Evolutionary conservation across 2,329 filamentous ascomycete genomes (phyloP).

Genomic region (Trichoderma asperellum): DNA sequence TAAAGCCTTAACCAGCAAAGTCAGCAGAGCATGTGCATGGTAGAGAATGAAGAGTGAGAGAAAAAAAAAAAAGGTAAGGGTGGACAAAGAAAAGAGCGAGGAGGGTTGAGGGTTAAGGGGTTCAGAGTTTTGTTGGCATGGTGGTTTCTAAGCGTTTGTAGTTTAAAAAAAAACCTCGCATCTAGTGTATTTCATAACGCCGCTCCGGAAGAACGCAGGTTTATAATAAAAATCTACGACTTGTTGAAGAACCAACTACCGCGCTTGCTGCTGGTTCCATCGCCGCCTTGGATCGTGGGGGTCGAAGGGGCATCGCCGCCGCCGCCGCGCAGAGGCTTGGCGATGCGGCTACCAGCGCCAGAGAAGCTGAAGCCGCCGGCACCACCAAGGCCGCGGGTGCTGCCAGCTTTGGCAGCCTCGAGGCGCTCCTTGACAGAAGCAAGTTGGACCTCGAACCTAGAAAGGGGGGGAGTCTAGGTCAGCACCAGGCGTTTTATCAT

Average conservation of each 20-base stretch:
- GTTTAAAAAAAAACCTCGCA: constrained; percentile 9
- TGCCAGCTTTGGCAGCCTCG: constrained; percentile 90
- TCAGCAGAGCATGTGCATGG: constrained; percentile 21
- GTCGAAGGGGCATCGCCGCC: constrained; percentile 53
- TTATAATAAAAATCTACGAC: constrained; percentile 42
- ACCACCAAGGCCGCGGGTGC: constrained; percentile 78
- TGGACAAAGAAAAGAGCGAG: background rate
- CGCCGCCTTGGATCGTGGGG: constrained; percentile 61
- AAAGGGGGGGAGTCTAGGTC: constrained; percentile 20
- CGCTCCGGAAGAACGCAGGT: constrained; percentile 31
- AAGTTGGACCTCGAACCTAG: constrained; percentile 94
- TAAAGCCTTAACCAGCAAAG: constrained; percentile 31
- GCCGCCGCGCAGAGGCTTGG: constrained; percentile 69
- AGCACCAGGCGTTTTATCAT: constrained; percentile 20
- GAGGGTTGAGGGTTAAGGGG: background rate
- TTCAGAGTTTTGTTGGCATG: constrained; percentile 30
- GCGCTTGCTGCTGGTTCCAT: constrained; percentile 65
- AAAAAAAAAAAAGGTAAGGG: background rate
- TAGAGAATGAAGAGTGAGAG: constrained; percentile 27
- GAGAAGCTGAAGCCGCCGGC: constrained; percentile 73
- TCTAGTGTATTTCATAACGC: constrained; percentile 34
- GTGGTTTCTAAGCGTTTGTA: constrained; percentile 16
- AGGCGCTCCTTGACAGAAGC: constrained; percentile 96
- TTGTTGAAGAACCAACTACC: constrained; percentile 77
- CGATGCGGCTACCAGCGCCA: constrained; percentile 66